These are phyloP conservation scores for Penicillium alfredii DNA, from an alignment of 495 filamentous ascomycete genomes.

Conservation along the genomic window DNA sequence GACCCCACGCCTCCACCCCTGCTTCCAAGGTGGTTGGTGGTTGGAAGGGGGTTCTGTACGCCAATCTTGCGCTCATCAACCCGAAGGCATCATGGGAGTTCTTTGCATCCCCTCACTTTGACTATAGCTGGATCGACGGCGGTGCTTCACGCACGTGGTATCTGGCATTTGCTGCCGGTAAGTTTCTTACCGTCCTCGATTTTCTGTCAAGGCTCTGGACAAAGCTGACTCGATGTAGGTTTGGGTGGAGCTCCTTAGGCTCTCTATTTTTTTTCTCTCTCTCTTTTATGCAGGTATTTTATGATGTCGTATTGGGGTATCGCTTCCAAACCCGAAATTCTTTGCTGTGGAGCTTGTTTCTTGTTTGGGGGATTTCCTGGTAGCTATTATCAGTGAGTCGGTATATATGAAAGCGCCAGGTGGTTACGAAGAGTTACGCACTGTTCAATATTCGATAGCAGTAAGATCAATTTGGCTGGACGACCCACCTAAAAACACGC, in stretches of 20 bases:
- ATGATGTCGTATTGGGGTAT: no score
- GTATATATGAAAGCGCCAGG: slow-evolving; percentile 5
- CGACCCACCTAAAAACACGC: no score
- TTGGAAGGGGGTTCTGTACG: slow-evolving; percentile 81
- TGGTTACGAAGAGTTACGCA: no score
- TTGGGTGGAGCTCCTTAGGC: slow-evolving; percentile 14
- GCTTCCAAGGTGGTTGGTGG: slow-evolving; percentile 60
- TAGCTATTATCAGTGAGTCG: slow-evolving; percentile 7
- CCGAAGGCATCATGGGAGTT: slow-evolving; percentile 65
- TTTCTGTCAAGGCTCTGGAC: background rate
- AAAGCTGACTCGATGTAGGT: slow-evolving; percentile 5
- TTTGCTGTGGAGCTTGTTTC: background rate
- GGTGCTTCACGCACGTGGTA: slow-evolving; percentile 89
- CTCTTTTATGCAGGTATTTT: background rate
- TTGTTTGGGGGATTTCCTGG: slow-evolving; percentile 1
- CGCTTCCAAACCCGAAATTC: no score
- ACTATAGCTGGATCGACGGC: slow-evolving; percentile 71
- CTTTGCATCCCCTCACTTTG: slow-evolving; percentile 61
- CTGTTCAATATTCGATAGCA: no score
- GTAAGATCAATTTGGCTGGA: no score
- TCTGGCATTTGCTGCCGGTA: slow-evolving; percentile 68
- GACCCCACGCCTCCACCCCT: slow-evolving; percentile 35
- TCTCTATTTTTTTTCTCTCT: background rate
- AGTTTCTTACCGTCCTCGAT: slow-evolving; percentile 13
- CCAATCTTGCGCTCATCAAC: slow-evolving; percentile 74